Evolutionary conservation across 495 filamentous ascomycete genomes (phyloP).

Genomic region (Aspergillus asperescens): DNA sequence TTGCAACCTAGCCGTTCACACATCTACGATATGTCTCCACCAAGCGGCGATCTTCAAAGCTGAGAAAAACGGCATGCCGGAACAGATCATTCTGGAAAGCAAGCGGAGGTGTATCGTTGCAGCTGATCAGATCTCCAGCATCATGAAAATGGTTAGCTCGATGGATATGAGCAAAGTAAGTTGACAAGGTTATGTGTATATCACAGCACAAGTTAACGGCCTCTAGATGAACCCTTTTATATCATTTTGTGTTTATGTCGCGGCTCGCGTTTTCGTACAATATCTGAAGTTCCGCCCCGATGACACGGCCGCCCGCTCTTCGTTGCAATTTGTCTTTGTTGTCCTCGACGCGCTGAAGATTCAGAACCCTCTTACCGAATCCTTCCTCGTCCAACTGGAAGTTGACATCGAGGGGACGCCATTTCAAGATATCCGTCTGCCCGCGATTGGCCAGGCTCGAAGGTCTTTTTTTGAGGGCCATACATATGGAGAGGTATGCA

Average conservation of each 20-base stretch:
- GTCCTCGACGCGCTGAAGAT: conserved; percentile 85
- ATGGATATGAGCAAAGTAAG: conserved; percentile 78
- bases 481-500: neutral
- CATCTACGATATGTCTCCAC: conserved; percentile 93
- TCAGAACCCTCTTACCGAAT: conserved; percentile 88
- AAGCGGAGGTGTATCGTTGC: conserved; percentile 90
- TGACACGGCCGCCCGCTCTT: conserved; percentile 74
- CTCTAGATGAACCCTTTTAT: conserved; percentile 91
- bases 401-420: conserved; percentile 75
- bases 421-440: conserved; percentile 21
- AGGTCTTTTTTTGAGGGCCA: neutral
- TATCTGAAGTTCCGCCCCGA: conserved; percentile 85
- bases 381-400: conserved; percentile 90
- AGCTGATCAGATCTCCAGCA: conserved; percentile 89
- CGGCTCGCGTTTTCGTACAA: conserved; percentile 91
- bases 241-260: conserved; percentile 92
- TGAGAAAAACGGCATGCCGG: conserved; percentile 77
- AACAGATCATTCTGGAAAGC: conserved; percentile 75
- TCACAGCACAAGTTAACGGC: conserved; percentile 20
- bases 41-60: conserved; percentile 98
- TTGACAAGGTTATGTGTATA: conserved; percentile 12
- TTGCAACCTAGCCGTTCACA: conserved; percentile 94
- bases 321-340: conserved; percentile 79
- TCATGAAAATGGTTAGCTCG: conserved; percentile 94
- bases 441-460: neutral